phyloP scores from a whole-genome alignment of 306 rosid genomes.

The Calophaca sinica region DNA sequence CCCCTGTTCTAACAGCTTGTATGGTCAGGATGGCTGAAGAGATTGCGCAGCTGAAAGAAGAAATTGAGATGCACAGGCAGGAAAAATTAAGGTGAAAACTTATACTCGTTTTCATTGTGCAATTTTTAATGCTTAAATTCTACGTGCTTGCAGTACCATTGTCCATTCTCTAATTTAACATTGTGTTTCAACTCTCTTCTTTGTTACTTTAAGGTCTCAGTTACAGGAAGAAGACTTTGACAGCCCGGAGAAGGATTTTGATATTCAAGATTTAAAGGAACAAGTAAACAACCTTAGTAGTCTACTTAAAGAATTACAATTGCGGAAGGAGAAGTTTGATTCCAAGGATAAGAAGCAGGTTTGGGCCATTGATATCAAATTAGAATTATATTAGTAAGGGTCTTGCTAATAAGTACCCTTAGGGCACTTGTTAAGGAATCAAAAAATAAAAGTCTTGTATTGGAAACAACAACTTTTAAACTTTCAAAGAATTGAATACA shows the following conservation, averaged over 20 bases:
- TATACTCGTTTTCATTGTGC: conserved; percentile 22
- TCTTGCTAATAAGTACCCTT: no score
- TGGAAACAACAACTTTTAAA: no score
- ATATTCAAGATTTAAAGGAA: conserved; percentile 72
- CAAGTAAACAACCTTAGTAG: conserved; percentile 63
- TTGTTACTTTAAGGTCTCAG: conserved; percentile 59
- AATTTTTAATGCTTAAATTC: conserved; percentile 22
- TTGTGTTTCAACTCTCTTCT: conserved; percentile 33
- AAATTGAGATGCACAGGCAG: conserved; percentile 65
- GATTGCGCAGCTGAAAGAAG: conserved; percentile 72
- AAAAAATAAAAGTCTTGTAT: no score
- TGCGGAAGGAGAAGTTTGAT: conserved; percentile 60
- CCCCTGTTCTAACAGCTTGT: conserved; percentile 40
- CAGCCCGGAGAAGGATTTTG: conserved; percentile 56
- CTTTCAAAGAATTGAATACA: no score
- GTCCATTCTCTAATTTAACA: conserved; percentile 33
- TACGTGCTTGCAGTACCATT: conserved; percentile 19
- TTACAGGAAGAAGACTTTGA: conserved; percentile 59
- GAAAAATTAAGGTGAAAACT: conserved; percentile 63
- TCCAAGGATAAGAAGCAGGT: conserved; percentile 63
- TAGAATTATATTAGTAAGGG: conserved; percentile 18
- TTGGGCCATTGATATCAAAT: conserved; percentile 48
- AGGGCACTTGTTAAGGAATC: no score
- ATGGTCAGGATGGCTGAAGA: conserved; percentile 82
- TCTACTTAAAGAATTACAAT: conserved; percentile 65